Percentiles rank a stretch among this genome's conserved stretches.
phyloP scores from a whole-genome alignment of 2,329 filamentous ascomycete species.

The Botrytis byssoidea region DNA sequence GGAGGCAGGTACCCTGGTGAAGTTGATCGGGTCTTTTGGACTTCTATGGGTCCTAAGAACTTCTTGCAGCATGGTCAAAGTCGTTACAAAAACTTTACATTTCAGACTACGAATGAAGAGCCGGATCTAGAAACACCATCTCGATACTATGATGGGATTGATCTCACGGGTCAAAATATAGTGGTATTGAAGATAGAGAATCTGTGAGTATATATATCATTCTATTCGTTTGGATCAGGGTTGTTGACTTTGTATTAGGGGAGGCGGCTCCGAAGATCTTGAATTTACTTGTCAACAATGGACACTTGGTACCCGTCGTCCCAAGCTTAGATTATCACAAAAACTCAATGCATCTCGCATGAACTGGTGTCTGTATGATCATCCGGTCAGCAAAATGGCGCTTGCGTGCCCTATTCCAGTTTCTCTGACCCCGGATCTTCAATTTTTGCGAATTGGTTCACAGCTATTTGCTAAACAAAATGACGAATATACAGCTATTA shows the following conservation, averaged over 20 bases:
- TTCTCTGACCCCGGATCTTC: background rate
- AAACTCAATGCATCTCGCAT: background rate
- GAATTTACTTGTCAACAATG: constrained; percentile 17
- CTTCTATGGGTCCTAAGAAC: background rate
- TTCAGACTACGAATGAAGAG: background rate
- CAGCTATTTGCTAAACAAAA: background rate
- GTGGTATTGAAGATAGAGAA: constrained; percentile 10
- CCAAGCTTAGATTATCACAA: background rate
- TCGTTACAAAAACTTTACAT: background rate
- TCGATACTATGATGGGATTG: constrained; percentile 8
- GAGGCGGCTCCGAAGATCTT: background rate
- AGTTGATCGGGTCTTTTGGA: constrained; percentile 6
- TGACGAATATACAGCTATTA: background rate
- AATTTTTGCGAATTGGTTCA: background rate
- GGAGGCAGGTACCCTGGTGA: background rate
- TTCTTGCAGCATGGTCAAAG: constrained; percentile 8
- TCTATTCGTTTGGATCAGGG: background rate
- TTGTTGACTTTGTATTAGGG: background rate
- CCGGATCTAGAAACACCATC: background rate
- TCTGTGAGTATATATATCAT: background rate
- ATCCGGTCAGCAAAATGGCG: background rate
- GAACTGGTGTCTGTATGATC: background rate
- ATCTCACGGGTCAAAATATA: background rate
- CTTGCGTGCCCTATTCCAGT: constrained; percentile 1
- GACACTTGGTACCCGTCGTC: background rate